Percentiles rank a stretch among this genome's conserved stretches.
Conservation (phyloP, 345 rosid species). For the Zanthoxylum bungeanum region DNA sequence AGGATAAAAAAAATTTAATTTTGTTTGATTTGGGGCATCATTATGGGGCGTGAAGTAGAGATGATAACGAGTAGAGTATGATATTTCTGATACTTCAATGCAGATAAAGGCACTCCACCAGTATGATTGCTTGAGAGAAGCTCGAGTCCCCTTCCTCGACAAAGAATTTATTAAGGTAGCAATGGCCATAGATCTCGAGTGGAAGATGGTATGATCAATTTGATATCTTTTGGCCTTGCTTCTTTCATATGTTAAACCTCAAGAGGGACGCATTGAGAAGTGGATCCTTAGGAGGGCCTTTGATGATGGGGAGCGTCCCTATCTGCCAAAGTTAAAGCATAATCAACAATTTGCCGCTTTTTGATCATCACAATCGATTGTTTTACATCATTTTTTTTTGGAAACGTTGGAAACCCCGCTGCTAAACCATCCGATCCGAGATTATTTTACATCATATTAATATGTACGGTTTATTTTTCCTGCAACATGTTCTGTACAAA, state of each 20-base stretch:
- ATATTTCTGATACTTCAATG: constrained; percentile 12
- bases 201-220: constrained; percentile 59
- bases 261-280: constrained; percentile 73
- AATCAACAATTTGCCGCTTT: background rate
- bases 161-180: constrained; percentile 78
- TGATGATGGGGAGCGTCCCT: constrained; percentile 78
- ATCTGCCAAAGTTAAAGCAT: constrained; percentile 66
- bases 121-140: constrained; percentile 92
- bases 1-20: too few species aligned
- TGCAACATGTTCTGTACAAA: constrained; percentile 86
- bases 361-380: background rate
- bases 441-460: constrained; percentile 22
- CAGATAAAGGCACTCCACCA: constrained; percentile 92
- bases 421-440: too few species aligned
- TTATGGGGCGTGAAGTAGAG: too few species aligned
- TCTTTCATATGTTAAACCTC: constrained; percentile 37
- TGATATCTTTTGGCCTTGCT: background rate
- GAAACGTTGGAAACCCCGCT: too few species aligned
- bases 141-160: constrained; percentile 90
- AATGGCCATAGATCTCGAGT: constrained; percentile 83
- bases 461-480: constrained; percentile 13
- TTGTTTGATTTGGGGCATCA: too few species aligned
- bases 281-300: constrained; percentile 88
- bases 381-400: too few species aligned
- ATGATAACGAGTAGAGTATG: too few species aligned